Evolutionary conservation across 768 basidiomycete species (phyloP).

Genomic region (Termitomyces bulborhizus): DNA sequence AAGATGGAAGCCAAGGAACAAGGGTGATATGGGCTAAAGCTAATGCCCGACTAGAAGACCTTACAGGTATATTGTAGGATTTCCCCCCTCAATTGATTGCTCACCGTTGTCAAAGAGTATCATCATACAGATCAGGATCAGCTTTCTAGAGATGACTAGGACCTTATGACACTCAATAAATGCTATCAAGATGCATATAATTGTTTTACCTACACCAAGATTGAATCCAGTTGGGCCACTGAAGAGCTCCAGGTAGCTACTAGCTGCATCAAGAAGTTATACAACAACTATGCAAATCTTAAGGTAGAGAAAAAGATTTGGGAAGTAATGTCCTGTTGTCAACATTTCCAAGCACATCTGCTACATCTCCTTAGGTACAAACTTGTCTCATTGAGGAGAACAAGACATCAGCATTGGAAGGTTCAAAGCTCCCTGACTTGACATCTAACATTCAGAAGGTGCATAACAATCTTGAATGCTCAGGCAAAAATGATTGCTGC

Average conservation of each 20-base stretch:
- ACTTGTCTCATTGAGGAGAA: conserved; percentile 81
- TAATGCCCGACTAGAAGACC: conserved; percentile 73
- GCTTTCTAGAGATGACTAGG: conserved; percentile 50
- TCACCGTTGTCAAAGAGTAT: conserved; percentile 42
- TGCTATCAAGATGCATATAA: conserved; percentile 71
- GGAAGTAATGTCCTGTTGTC: conserved; percentile 48
- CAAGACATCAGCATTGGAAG: conserved; percentile 69
- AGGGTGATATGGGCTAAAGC: conserved; percentile 73
- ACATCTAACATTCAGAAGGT: conserved; percentile 89
- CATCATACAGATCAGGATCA: conserved; percentile 69
- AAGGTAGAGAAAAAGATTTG: conserved; percentile 92
- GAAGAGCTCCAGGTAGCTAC: conserved; percentile 60
- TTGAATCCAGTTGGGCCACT: conserved; percentile 62
- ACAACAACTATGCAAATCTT: conserved; percentile 82
- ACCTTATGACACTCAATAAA: conserved; percentile 59
- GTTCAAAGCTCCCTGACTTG: conserved; percentile 79
- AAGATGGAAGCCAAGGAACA: conserved; percentile 84
- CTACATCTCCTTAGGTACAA: conserved; percentile 53
- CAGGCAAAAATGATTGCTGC: conserved; percentile 75
- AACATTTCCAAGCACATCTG: conserved; percentile 2
- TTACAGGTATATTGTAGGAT: conserved; percentile 50
- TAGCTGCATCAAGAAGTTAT: conserved; percentile 63
- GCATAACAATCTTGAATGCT: conserved; percentile 81
- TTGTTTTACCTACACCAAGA: conserved; percentile 67
- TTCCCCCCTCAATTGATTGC: background rate